Percentiles rank a stretch among this genome's conserved stretches.
These are phyloP conservation scores for Phlyctochytrium planicorne DNA, from an alignment of 192 early-diverging fungal species.

Conservation along the genomic window DNA sequence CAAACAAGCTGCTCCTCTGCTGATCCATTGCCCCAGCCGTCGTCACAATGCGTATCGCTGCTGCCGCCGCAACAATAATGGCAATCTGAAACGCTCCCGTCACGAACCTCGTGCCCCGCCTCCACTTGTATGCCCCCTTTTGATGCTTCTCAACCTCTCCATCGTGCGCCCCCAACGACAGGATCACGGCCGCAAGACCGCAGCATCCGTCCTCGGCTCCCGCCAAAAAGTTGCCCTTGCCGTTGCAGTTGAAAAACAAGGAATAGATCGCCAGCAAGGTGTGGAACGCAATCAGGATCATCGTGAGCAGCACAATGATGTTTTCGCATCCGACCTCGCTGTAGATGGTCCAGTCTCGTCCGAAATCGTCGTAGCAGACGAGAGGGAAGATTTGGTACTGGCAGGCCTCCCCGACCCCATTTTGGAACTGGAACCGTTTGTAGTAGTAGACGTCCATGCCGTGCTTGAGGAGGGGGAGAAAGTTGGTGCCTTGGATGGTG, in stretches of 20 bases:
- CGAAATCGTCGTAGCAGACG: slow-evolving; percentile 49
- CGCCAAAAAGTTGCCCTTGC: slow-evolving; percentile 39
- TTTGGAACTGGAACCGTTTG: slow-evolving; percentile 17
- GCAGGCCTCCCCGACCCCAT: slow-evolving; percentile 24
- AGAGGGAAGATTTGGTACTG: slow-evolving; percentile 34
- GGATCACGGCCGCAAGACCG: slow-evolving; percentile 43
- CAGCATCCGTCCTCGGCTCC: slow-evolving; percentile 54
- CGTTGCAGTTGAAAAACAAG: slow-evolving; percentile 25
- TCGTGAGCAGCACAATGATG: slow-evolving; percentile 41
- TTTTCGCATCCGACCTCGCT: slow-evolving; percentile 45
- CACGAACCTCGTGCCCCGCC: slow-evolving; percentile 27
- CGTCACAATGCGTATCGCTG: slow-evolving; percentile 40
- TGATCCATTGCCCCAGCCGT: slow-evolving; percentile 16
- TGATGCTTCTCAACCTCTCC: slow-evolving; percentile 30
- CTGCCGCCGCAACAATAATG: slow-evolving; percentile 35
- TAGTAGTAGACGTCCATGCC: slow-evolving; percentile 49
- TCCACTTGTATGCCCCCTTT: slow-evolving; percentile 23
- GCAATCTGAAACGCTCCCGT: slow-evolving; percentile 43
- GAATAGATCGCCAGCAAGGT: slow-evolving; percentile 38
- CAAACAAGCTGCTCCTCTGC: slow-evolving; percentile 37
- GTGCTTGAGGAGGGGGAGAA: slow-evolving; percentile 48
- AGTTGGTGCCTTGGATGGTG: slow-evolving; percentile 36
- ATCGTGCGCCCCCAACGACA: slow-evolving; percentile 42
- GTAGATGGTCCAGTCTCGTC: slow-evolving; percentile 38
- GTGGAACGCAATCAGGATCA: slow-evolving; percentile 45